Conservation (phyloP, 2,329 filamentous ascomycete genomes). For the Periconia digitata region DNA sequence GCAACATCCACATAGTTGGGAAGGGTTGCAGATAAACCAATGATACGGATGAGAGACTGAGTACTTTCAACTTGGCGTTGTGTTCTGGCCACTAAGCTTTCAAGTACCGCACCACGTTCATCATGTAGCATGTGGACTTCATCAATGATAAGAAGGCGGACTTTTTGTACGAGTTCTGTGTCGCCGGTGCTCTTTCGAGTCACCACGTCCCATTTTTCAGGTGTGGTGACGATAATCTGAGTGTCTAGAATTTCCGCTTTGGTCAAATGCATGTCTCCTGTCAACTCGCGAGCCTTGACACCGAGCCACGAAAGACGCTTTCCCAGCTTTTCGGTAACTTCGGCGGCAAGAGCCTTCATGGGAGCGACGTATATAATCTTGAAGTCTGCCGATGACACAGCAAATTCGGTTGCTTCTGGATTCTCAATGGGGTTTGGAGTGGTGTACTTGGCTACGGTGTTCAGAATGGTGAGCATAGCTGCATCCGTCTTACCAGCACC, state of each 20-base stretch:
- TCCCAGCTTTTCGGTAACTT: conserved; percentile 92
- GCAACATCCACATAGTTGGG: conserved; percentile 97
- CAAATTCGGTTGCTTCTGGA: conserved; percentile 73
- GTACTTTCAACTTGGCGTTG: conserved; percentile 97
- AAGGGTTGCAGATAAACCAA: conserved; percentile 91
- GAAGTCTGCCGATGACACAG: conserved; percentile 83
- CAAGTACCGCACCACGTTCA: conserved; percentile 91
- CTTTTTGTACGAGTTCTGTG: conserved; percentile 96
- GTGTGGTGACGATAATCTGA: conserved; percentile 97
- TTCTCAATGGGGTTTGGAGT: conserved; percentile 77
- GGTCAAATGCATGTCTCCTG: conserved; percentile 97
- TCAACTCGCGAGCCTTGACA: conserved; percentile 88
- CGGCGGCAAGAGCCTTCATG: conserved; percentile 97
- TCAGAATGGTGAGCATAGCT: conserved; percentile 93
- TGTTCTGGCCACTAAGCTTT: conserved; percentile 92
- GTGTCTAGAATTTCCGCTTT: conserved; percentile 95
- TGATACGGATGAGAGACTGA: conserved; percentile 92
- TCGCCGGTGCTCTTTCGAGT: conserved; percentile 96
- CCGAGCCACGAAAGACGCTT: conserved; percentile 93
- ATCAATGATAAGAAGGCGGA: conserved; percentile 93
- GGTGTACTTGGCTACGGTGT: conserved; percentile 84
- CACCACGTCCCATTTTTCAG: conserved; percentile 99
- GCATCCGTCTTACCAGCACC: conserved; percentile 99
- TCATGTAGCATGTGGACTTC: conserved; percentile 99
- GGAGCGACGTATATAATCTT: conserved; percentile 99